phyloP scores from a whole-genome alignment of 805 yeast genomes.

The Wickerhamiella musiphila region DNA sequence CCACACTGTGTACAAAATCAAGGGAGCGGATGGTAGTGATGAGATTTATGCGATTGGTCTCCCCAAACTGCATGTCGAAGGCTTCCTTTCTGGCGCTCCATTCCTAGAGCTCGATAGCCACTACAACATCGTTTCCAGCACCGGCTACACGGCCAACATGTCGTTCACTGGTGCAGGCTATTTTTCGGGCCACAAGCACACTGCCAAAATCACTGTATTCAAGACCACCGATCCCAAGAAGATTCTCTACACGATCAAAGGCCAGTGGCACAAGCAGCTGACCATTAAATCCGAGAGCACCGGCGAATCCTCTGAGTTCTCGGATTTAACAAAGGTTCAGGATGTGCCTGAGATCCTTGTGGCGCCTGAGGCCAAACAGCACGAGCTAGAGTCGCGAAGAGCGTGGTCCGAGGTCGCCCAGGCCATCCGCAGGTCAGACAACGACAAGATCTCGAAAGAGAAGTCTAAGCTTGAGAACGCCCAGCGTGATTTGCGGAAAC shows the following conservation, averaged over 20 bases:
- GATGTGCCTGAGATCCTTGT: constrained; percentile 40
- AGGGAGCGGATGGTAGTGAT: constrained; percentile 34
- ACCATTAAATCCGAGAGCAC: constrained; percentile 38
- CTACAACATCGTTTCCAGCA: constrained; percentile 58
- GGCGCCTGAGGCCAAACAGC: constrained; percentile 69
- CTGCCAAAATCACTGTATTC: constrained; percentile 72
- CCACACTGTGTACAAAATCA: constrained; percentile 48
- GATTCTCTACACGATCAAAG: constrained; percentile 62
- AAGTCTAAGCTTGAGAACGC: constrained; percentile 66
- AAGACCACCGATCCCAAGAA: constrained; percentile 31
- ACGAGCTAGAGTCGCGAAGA: constrained; percentile 62
- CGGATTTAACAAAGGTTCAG: constrained; percentile 20
- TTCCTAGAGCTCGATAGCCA: constrained; percentile 87
- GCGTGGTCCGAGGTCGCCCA: constrained; percentile 87
- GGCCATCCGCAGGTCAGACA: constrained; percentile 64
- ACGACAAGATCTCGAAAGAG: constrained; percentile 53
- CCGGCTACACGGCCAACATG: constrained; percentile 54
- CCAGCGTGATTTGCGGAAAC: constrained; percentile 67
- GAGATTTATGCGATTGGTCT: constrained; percentile 69
- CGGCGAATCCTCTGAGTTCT: constrained; percentile 18
- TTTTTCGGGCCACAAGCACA: constrained; percentile 85
- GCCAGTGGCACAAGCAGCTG: constrained; percentile 65
- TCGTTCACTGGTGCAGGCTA: constrained; percentile 89
- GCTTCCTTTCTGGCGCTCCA: constrained; percentile 77
- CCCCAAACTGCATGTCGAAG: constrained; percentile 91